phyloP scores from a whole-genome alignment of 176 grass and related monocot genomes.

The Ampelocalamus luodianensis region DNA sequence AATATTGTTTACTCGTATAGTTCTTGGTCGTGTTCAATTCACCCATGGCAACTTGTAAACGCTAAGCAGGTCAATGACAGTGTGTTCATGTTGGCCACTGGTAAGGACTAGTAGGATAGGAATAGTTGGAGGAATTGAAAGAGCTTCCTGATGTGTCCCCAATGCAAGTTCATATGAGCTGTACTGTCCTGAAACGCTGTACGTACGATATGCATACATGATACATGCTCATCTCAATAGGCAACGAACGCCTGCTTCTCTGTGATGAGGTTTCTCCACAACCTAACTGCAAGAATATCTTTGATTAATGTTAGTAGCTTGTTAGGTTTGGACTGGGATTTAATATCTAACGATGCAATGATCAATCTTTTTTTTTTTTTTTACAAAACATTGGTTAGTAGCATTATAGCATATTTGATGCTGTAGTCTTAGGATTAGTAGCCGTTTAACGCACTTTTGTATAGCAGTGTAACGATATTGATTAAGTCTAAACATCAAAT shows the following conservation, averaged over 20 bases:
- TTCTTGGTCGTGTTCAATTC: constrained; percentile 30
- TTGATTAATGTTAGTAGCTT: constrained; percentile 22
- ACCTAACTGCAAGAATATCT: constrained; percentile 38
- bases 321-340: constrained; percentile 43
- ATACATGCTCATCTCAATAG: constrained; percentile 36
- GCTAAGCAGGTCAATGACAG: constrained; percentile 39
- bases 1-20: not conserved
- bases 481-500: constrained; percentile 9
- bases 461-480: not conserved
- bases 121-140: constrained; percentile 33
- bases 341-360: constrained; percentile 22
- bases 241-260: not conserved
- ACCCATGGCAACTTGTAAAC: constrained; percentile 1
- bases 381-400: not conserved
- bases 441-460: constrained; percentile 21
- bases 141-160: constrained; percentile 18
- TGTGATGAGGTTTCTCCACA: constrained; percentile 18
- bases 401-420: not conserved
- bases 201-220: constrained; percentile 24
- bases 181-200: constrained; percentile 29
- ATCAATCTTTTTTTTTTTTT: not conserved
- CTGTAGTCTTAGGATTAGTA: constrained; percentile 24
- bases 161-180: constrained; percentile 48
- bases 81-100: not conserved
- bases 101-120: not conserved